Evolutionary conservation across 306 rosid species (phyloP), one percentile per base, ranked within the genome.

Genomic region (Prunus dulcis): DNA sequence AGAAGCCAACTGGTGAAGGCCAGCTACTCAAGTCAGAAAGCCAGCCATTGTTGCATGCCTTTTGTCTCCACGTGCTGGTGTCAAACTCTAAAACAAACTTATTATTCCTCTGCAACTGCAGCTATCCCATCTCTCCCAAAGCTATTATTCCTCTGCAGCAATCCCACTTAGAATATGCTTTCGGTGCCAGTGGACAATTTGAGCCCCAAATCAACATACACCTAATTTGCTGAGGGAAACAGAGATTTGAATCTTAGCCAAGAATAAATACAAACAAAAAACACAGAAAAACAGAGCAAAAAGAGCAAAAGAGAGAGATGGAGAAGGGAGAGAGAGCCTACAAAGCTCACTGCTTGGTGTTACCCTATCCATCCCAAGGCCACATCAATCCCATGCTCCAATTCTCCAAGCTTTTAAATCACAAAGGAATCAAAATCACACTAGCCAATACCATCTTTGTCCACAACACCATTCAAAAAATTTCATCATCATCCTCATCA

Each of bases 381-480:
- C 88, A 86, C 77, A n/a, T 82, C 1, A 82, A 77, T 50, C 89
- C 89, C 12, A 27, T 83, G 79, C 62, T 80, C 69, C 85, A 86
- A 28, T 86, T 86, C 74, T 65, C 83, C n/a, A 86, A 82, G 71
- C 77, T 82, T 47, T 66, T 86, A 49, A 18, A 18, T 9, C 80
- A 71, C 52, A 82, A 67, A 80, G 81, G 87, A 60, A 50, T 83
- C 9, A 81, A 12, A 61, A 30, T 76, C 75, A 86, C 89, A 6
- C 58, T 86, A 0, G 87, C 64, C 45, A 70, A 81, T 38, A 69
- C 89, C 17, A n/a, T 3, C 32, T 73, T 4, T 38, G 43, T 65
- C 23, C 19, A 12, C 76, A 80, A 63, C 12, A 68, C 23, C 5
- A 7, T 18, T 1, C 53, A 53, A 2, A 41, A 23, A 19, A 23